These are phyloP conservation scores for Corchorus capsularis DNA, from an alignment of 345 rosid species.

Conservation along the genomic window DNA sequence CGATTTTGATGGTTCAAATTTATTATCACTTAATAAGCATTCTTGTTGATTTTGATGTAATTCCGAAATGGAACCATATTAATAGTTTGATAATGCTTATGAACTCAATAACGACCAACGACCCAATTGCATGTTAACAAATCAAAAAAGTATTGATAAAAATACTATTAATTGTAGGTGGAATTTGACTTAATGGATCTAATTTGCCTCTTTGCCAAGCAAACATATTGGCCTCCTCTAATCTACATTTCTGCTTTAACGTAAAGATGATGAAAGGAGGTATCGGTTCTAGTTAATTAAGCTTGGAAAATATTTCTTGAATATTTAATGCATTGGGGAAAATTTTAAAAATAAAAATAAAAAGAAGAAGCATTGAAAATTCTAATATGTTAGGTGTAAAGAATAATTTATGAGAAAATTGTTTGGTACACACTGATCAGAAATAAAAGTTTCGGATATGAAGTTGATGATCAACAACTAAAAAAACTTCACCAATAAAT, in stretches of 20 bases:
- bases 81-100: neutral
- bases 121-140: neutral
- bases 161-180: neutral
- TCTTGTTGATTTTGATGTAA: neutral
- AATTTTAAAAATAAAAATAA: neutral
- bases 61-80: neutral
- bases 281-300: neutral
- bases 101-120: constrained; percentile 6
- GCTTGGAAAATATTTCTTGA: neutral
- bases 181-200: neutral
- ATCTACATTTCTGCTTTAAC: constrained; percentile 17
- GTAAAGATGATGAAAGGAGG: constrained; percentile 22
- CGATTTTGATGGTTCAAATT: neutral
- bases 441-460: neutral
- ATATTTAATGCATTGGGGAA: neutral
- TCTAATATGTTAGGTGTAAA: constrained; percentile 1
- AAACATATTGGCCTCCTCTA: neutral
- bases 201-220: constrained; percentile 35
- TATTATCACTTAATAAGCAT: neutral
- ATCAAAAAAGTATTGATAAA: neutral
- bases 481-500: neutral
- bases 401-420: neutral
- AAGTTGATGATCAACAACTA: constrained; percentile 6
- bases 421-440: constrained; percentile 8
- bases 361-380: neutral